Base-by-base conservation (phyloP, 768 basidiomycete species). In the Cyclocybe aegerita region DNA sequence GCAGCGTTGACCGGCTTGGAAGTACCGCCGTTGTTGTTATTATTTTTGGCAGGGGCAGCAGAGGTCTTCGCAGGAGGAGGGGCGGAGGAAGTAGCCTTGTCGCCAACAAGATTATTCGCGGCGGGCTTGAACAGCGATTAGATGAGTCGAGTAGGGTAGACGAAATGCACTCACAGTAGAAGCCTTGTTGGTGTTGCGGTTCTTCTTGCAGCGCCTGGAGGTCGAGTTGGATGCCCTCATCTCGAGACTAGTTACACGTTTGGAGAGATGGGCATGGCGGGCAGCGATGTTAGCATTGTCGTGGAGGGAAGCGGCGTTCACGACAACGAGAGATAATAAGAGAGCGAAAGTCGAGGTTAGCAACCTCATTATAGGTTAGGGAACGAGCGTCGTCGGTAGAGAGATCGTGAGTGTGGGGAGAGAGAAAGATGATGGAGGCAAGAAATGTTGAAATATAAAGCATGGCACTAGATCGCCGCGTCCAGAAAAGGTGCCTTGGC, bases 281-380 rank as follows among this genome's bases (percentile, higher is more conserved):
- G 69, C 58, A 43, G 63, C 57, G 17, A 69, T 49, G 30, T 53
- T 61, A 43, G 53, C 56, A 40, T 53, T 61, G 39, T 59, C 68
- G 53, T 66, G 66, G n/a, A 62, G 58, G 51, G 46, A 51, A 47
- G 66, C 68, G 14, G 74, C 70, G 36, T 64, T 70, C 36, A 66
- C 67, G 14, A 64, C 48, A 11, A 67, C 48, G 43, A 65, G 51
- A 38, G 73, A 60, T 52, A 75, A 61, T 45, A 81, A 61, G 57
- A 74, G 52, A 35, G 61, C 64, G 43, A 76, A 49, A 36, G 73
- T 31, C 34, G 76, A 61, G 55, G 71, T 60, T 46, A 69, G 58
- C 54, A 76, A 50, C 70, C 73, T 79, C 80, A 82, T 81, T 52
- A 54, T 57, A 46, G 43, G 40, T 47, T 62, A 60, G 30, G 45